These are phyloP conservation scores for Linnemannia schmuckeri DNA, from an alignment of 192 early-diverging fungal genomes.

Conservation along the genomic window DNA sequence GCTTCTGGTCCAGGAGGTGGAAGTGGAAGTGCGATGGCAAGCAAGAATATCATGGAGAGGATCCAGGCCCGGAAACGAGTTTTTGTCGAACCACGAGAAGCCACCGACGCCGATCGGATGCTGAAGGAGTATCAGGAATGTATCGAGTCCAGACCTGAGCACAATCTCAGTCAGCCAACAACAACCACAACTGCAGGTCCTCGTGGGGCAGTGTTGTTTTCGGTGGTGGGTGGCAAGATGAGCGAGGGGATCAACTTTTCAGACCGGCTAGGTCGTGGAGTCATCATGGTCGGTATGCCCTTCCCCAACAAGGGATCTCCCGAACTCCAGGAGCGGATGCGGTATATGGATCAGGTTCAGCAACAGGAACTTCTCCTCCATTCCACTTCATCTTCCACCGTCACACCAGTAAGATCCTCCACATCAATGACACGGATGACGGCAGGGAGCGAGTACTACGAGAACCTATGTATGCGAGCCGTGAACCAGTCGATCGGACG, in stretches of 20 bases:
- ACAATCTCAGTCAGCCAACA: background rate
- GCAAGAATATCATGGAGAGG: conserved; percentile 34
- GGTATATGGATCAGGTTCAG: conserved; percentile 67
- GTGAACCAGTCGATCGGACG: conserved; percentile 89
- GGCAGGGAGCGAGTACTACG: conserved; percentile 81
- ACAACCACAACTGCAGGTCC: conserved; percentile 14
- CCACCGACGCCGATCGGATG: conserved; percentile 66
- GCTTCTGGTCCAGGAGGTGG: background rate
- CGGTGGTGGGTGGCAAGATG: conserved; percentile 91
- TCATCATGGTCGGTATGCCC: conserved; percentile 92
- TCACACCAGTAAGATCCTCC: background rate
- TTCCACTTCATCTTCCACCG: background rate
- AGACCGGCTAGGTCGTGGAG: conserved; percentile 85
- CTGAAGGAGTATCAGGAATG: conserved; percentile 71
- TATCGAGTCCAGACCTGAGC: conserved; percentile 53
- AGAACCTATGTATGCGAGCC: conserved; percentile 93
- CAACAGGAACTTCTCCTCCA: conserved; percentile 17
- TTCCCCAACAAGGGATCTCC: conserved; percentile 84
- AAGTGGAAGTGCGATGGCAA: background rate
- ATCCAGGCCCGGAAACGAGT: conserved; percentile 59
- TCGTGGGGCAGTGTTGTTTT: conserved; percentile 83
- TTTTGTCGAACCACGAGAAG: conserved; percentile 77
- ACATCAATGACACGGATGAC: conserved; percentile 19
- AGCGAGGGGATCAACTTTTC: conserved; percentile 96
- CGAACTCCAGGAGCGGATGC: conserved; percentile 82